These are phyloP conservation scores for Picea mariana DNA, from an alignment of 83 land plant genomes.

Conservation along the genomic window DNA sequence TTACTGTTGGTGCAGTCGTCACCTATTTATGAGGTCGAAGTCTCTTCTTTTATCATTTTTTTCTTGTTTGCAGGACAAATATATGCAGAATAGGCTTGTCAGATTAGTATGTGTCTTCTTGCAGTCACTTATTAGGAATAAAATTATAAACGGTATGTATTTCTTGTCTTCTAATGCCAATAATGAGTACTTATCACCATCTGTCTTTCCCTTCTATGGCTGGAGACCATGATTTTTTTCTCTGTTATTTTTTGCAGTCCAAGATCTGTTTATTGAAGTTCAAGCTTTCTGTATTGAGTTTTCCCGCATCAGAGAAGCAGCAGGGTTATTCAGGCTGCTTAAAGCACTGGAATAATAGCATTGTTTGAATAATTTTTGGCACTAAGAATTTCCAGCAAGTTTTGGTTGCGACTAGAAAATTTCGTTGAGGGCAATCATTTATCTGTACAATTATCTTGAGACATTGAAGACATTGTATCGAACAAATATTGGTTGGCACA, in stretches of 20 bases:
- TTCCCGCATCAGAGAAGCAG: conserved; percentile 93
- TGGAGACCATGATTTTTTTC: background rate
- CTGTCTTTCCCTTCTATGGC: background rate
- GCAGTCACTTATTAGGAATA: conserved; percentile 91
- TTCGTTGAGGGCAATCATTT: no score
- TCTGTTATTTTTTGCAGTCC: conserved; percentile 55
- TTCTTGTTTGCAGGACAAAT: conserved; percentile 79
- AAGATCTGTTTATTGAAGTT: conserved; percentile 94
- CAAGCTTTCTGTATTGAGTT: conserved; percentile 98
- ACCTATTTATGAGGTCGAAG: background rate
- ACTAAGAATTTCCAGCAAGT: no score
- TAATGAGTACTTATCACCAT: background rate
- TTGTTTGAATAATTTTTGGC: no score
- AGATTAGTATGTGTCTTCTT: conserved; percentile 93
- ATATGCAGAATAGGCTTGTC: conserved; percentile 97
- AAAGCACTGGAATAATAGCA: conserved; percentile 62
- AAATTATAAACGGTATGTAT: conserved; percentile 85
- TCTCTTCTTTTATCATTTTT: background rate
- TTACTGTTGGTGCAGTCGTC: background rate
- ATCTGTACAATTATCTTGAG: no score
- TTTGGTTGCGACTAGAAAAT: no score
- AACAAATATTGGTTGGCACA: no score
- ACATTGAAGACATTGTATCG: no score
- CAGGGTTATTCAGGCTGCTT: conserved; percentile 86
- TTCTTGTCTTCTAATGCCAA: background rate